Percentiles rank a stretch among this genome's conserved stretches.
Evolutionary conservation across 352 stramenopile species (phyloP).

Genomic region (Sclerospora graminicola): DNA sequence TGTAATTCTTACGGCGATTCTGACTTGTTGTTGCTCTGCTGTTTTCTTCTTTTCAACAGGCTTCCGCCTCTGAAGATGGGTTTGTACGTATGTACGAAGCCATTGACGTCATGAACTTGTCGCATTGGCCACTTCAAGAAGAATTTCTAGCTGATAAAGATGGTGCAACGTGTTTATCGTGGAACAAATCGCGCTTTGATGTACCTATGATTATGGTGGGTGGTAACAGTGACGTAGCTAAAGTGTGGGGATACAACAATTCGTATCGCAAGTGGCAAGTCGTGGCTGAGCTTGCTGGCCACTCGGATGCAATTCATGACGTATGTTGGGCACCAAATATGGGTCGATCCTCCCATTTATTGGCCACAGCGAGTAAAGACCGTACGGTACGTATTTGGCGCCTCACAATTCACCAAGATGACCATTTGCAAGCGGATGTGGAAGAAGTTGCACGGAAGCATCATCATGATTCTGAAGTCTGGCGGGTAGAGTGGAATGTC

Average conservation of each 20-base stretch:
- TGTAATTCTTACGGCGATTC: too few species aligned
- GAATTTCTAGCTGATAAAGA: constrained; percentile 77
- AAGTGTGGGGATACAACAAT: constrained; percentile 90
- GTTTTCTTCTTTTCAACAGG: constrained; percentile 26
- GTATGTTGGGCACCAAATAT: constrained; percentile 95
- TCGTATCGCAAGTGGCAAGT: constrained; percentile 79
- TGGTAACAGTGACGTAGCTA: constrained; percentile 79
- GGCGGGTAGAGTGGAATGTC: constrained; percentile 95
- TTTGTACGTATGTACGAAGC: constrained; percentile 93
- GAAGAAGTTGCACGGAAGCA: constrained; percentile 71
- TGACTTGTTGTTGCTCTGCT: not conserved
- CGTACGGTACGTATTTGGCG: constrained; percentile 83
- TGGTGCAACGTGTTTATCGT: constrained; percentile 89
- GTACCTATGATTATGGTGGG: constrained; percentile 91
- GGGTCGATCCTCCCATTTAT: constrained; percentile 87
- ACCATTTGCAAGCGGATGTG: constrained; percentile 52
- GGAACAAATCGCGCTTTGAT: constrained; percentile 92
- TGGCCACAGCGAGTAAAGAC: constrained; percentile 90
- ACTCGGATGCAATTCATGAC: constrained; percentile 88
- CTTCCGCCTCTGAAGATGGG: constrained; percentile 90
- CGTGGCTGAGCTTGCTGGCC: constrained; percentile 69
- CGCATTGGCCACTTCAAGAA: constrained; percentile 89
- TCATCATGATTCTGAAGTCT: constrained; percentile 87
- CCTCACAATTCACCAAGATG: constrained; percentile 59
- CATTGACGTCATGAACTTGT: constrained; percentile 93